phyloP scores from a whole-genome alignment of 1,284 basidiomycete genomes.

The Boletus calvinii region DNA sequence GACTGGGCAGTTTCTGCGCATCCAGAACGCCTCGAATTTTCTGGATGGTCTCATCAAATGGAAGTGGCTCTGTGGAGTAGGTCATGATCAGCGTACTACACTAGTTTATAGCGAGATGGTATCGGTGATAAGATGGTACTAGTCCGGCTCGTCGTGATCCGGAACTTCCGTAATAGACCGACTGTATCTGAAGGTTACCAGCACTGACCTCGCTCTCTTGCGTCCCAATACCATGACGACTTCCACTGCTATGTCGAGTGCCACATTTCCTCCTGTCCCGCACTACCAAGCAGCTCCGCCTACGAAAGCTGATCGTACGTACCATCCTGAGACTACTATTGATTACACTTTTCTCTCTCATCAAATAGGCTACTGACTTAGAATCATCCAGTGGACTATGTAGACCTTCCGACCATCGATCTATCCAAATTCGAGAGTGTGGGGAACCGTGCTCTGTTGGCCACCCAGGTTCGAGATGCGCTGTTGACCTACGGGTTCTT shows the following conservation, averaged over 20 bases:
- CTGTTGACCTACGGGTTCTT: conserved; percentile 63
- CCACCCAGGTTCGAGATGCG: conserved; percentile 52
- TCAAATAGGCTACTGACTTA: background rate
- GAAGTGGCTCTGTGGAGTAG: conserved; percentile 17
- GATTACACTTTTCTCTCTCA: background rate
- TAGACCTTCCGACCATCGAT: conserved; percentile 64
- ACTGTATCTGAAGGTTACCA: background rate
- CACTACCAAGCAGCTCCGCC: conserved; percentile 25
- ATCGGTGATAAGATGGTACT: no score
- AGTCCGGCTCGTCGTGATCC: no score
- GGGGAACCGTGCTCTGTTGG: conserved; percentile 48
- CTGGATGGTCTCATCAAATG: conserved; percentile 41
- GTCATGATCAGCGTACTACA: conserved; percentile 13
- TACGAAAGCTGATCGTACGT: conserved; percentile 25
- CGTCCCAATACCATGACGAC: background rate
- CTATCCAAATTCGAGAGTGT: conserved; percentile 49
- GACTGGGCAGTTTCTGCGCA: conserved; percentile 43
- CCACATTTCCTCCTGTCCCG: conserved; percentile 21
- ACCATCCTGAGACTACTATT: no score
- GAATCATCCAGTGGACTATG: conserved; percentile 55
- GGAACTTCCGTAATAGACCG: no score
- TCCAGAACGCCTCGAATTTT: conserved; percentile 42
- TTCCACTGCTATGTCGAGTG: conserved; percentile 15
- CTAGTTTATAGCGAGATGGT: no score
- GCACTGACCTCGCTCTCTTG: background rate